These are phyloP conservation scores for Anethum foeniculum DNA, from an alignment of 140 eudicot species.

Conservation along the genomic window DNA sequence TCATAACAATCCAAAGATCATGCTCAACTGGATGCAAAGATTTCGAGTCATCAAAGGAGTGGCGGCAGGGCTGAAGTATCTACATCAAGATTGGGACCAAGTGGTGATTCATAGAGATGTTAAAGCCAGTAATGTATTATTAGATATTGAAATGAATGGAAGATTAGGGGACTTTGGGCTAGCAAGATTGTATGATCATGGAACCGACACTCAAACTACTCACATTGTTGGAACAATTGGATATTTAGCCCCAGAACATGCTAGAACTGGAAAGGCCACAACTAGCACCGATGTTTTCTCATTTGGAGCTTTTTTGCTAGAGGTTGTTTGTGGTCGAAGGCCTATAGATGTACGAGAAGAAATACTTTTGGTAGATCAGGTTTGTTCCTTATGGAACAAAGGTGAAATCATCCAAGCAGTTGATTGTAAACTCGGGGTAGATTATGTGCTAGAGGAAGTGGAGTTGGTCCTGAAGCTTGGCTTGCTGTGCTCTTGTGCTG, in stretches of 20 bases:
- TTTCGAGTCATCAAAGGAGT: conserved; percentile 49
- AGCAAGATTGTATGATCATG: conserved; percentile 28
- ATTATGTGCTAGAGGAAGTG: conserved; percentile 11
- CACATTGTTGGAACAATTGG: conserved; percentile 27
- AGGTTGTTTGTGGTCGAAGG: conserved; percentile 22
- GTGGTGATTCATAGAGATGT: conserved; percentile 27
- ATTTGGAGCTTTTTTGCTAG: conserved; percentile 23
- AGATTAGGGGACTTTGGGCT: conserved; percentile 33
- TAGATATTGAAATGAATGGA: conserved; percentile 22
- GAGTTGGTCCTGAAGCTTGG: conserved; percentile 24
- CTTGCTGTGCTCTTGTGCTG: background rate
- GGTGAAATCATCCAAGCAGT: conserved; percentile 14
- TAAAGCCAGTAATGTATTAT: conserved; percentile 27
- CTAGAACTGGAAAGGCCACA: conserved; percentile 18
- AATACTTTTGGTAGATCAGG: conserved; percentile 14
- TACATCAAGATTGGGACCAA: conserved; percentile 58
- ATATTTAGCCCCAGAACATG: conserved; percentile 27
- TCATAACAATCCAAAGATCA: conserved; percentile 19
- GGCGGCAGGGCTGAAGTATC: conserved; percentile 47
- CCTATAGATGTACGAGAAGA: conserved; percentile 14
- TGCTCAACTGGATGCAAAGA: conserved; percentile 52
- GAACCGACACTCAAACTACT: conserved; percentile 15
- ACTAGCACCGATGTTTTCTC: conserved; percentile 20
- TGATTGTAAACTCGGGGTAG: conserved; percentile 12
- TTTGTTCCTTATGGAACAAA: conserved; percentile 1